These are phyloP conservation scores for Carpinus fangiana DNA, from an alignment of 306 rosid species.

Conservation along the genomic window DNA sequence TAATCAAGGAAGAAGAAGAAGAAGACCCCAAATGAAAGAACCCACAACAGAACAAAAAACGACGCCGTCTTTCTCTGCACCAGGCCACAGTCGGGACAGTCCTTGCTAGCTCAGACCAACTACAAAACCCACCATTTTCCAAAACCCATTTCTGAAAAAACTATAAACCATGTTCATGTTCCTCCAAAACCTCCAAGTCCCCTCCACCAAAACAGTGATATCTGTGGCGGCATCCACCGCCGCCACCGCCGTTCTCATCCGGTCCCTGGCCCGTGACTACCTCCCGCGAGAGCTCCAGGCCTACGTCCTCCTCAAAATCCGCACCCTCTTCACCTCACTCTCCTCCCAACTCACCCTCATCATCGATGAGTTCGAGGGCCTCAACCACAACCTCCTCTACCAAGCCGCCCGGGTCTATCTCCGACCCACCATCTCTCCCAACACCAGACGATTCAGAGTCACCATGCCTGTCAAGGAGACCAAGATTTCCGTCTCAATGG, in stretches of 20 bases:
- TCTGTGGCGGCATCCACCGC: conserved; percentile 20
- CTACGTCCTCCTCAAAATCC: conserved; percentile 5
- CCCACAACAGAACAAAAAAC: too few relatives aligned
- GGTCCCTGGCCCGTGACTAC: conserved; percentile 25
- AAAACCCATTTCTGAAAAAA: not conserved
- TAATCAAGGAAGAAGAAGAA: too few relatives aligned
- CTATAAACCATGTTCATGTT: not conserved
- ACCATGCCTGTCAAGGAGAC: conserved; percentile 15
- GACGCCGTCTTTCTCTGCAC: not conserved
- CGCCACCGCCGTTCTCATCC: conserved; percentile 25
- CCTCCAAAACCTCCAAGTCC: conserved; percentile 10
- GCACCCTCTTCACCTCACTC: not conserved
- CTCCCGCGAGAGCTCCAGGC: conserved; percentile 17
- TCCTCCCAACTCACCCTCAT: conserved; percentile 28
- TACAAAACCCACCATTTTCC: not conserved
- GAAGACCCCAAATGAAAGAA: too few relatives aligned
- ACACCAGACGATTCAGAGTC: conserved; percentile 22
- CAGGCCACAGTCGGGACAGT: not conserved
- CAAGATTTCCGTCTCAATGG: conserved; percentile 16
- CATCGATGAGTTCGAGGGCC: conserved; percentile 32
- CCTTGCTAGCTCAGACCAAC: not conserved
- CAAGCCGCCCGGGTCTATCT: conserved; percentile 26
- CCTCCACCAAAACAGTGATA: conserved; percentile 24
- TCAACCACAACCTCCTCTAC: conserved; percentile 27
- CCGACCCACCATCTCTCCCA: conserved; percentile 16